Evolutionary conservation across 2,329 filamentous ascomycete species (phyloP).

Genomic region (Elsinoe batatas): DNA sequence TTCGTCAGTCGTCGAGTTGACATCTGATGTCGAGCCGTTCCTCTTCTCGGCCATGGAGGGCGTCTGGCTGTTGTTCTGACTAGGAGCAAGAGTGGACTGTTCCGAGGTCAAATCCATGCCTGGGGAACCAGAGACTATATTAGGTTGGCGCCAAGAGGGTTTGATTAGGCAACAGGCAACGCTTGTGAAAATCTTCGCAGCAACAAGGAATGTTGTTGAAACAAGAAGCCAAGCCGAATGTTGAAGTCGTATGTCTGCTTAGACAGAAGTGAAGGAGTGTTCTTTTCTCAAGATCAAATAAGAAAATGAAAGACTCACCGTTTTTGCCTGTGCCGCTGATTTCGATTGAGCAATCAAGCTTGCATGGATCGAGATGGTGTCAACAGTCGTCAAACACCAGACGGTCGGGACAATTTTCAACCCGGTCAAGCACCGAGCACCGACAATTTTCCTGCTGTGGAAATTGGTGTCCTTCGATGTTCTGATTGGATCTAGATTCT

Average conservation of each 20-base stretch:
- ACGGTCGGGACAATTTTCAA: not conserved
- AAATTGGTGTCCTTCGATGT: not conserved
- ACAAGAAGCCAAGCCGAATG: not conserved
- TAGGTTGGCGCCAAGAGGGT: slow-evolving; percentile 5
- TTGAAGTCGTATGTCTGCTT: not conserved
- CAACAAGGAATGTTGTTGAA: not conserved
- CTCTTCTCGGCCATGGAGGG: slow-evolving; percentile 7
- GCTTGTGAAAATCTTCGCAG: not conserved
- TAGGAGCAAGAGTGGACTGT: slow-evolving; percentile 7
- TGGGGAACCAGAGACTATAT: not conserved
- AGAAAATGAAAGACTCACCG: not conserved
- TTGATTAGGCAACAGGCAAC: not conserved
- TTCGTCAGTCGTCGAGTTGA: not conserved
- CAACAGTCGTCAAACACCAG: not conserved
- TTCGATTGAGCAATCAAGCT: not conserved
- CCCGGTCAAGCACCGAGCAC: not conserved
- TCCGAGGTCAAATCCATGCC: slow-evolving; percentile 1
- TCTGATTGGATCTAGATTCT: not conserved
- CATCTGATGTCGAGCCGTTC: not conserved
- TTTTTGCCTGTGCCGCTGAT: not conserved
- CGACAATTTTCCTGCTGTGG: not conserved
- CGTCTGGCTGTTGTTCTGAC: slow-evolving; percentile 4
- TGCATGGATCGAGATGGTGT: slow-evolving; percentile 6
- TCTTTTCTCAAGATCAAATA: not conserved
- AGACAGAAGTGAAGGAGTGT: not conserved